Evolutionary conservation across 805 yeast genomes (phyloP).

Genomic region (Metschnikowia henanensis): DNA sequence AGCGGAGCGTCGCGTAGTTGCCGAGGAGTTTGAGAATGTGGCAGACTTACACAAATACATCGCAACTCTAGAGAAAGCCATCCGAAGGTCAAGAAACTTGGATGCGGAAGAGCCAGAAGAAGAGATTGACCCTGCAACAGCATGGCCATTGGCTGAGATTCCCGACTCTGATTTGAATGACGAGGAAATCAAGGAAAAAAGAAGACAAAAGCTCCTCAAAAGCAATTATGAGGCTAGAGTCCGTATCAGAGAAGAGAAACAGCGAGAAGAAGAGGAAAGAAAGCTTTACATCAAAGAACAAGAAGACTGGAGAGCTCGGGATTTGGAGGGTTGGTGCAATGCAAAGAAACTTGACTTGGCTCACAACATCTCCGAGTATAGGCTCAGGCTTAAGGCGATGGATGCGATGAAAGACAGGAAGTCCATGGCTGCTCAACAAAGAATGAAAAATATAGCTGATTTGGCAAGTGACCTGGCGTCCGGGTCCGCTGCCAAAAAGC

Average conservation of each 20-base stretch:
- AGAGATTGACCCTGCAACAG: constrained; percentile 50
- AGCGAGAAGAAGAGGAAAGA: constrained; percentile 56
- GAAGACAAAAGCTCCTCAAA: constrained; percentile 77
- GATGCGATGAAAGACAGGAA: constrained; percentile 85
- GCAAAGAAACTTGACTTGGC: constrained; percentile 64
- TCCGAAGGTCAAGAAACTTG: constrained; percentile 64
- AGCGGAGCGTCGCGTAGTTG: constrained; percentile 53
- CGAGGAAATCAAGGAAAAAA: constrained; percentile 82
- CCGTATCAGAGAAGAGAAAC: constrained; percentile 78
- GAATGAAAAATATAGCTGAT: constrained; percentile 90
- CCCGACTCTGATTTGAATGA: constrained; percentile 84
- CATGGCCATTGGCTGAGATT: constrained; percentile 69
- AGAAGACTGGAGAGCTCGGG: constrained; percentile 71
- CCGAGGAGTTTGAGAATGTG: constrained; percentile 78
- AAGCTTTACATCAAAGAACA: constrained; percentile 67
- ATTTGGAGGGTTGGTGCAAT: constrained; percentile 78
- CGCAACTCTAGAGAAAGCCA: constrained; percentile 60
- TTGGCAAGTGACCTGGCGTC: constrained; percentile 70
- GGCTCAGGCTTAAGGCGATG: constrained; percentile 67
- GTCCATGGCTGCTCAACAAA: constrained; percentile 85
- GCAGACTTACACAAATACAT: constrained; percentile 69
- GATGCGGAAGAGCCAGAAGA: constrained; percentile 50
- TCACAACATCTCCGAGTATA: constrained; percentile 55
- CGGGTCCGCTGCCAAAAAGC: constrained; percentile 46
- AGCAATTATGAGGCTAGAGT: constrained; percentile 88